Evolutionary conservation across 768 basidiomycete species (phyloP).

Genomic region (Chalciporus pseudorubinellus): DNA sequence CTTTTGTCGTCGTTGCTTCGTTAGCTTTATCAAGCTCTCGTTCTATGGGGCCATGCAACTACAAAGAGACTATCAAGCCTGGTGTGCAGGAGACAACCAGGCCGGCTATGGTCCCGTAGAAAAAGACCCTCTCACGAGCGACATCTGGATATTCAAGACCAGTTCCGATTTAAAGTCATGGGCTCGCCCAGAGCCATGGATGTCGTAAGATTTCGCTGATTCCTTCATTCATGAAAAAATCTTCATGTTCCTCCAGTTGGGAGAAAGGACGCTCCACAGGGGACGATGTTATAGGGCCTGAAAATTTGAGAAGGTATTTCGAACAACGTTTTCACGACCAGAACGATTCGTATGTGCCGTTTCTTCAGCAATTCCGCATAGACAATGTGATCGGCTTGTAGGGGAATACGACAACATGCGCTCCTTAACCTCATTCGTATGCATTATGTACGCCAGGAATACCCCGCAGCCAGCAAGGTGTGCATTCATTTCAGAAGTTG

Average conservation of each 20-base stretch:
- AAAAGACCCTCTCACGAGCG: slow-evolving; percentile 52
- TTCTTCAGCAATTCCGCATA: neutral
- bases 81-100: slow-evolving; percentile 49
- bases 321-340: slow-evolving; percentile 82
- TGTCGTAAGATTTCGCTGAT: slow-evolving; percentile 42
- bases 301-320: slow-evolving; percentile 75
- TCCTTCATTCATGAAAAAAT: neutral
- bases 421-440: slow-evolving; percentile 73
- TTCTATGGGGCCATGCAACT: slow-evolving; percentile 69
- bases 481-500: slow-evolving; percentile 3
- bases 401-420: slow-evolving; percentile 78
- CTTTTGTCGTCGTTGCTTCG: slow-evolving; percentile 74
- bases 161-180: slow-evolving; percentile 63
- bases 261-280: slow-evolving; percentile 62
- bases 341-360: slow-evolving; percentile 68
- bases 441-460: slow-evolving; percentile 72
- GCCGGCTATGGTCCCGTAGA: slow-evolving; percentile 49
- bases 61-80: slow-evolving; percentile 62
- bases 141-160: slow-evolving; percentile 57
- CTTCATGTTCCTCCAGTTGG: slow-evolving; percentile 45
- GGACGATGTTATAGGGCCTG: slow-evolving; percentile 66
- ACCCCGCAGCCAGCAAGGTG: slow-evolving; percentile 67
- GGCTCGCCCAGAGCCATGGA: slow-evolving; percentile 60
- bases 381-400: slow-evolving; percentile 27
- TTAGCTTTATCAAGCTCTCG: slow-evolving; percentile 74